phyloP scores from a whole-genome alignment of 345 rosid species.

The Theobroma cacao region DNA sequence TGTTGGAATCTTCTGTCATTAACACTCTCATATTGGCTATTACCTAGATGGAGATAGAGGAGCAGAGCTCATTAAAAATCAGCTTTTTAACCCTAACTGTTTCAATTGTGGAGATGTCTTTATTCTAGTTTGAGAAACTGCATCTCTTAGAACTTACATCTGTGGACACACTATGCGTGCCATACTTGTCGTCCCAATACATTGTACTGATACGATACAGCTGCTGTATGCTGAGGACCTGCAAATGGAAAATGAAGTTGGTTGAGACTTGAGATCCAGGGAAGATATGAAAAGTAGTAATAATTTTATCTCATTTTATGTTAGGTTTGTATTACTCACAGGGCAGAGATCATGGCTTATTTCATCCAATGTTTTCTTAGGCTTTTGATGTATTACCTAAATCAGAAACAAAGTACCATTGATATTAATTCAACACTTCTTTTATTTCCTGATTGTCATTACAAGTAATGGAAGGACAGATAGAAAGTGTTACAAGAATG shows the following conservation, averaged over 20 bases:
- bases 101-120: not conserved
- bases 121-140: slow-evolving; percentile 17
- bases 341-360: slow-evolving; percentile 93
- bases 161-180: slow-evolving; percentile 80
- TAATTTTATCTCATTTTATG: not conserved
- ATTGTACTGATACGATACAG: slow-evolving; percentile 84
- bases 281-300: not conserved
- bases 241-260: slow-evolving; percentile 3
- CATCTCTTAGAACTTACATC: slow-evolving; percentile 60
- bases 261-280: slow-evolving; percentile 3
- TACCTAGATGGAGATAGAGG: slow-evolving; percentile 38
- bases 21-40: slow-evolving; percentile 85
- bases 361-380: slow-evolving; percentile 85
- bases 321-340: slow-evolving; percentile 37
- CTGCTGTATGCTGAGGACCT: slow-evolving; percentile 93
- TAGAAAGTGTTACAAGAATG: not conserved
- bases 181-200: slow-evolving; percentile 99
- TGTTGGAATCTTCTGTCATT: slow-evolving; percentile 97
- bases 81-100: not conserved
- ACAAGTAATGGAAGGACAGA: not conserved
- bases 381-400: slow-evolving; percentile 94
- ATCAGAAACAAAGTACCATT: slow-evolving; percentile 10
- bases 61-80: not conserved
- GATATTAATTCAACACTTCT: not conserved
- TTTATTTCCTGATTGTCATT: not conserved